Conservation (phyloP, 768 basidiomycete genomes). For the Mycena sanguinolenta region DNA sequence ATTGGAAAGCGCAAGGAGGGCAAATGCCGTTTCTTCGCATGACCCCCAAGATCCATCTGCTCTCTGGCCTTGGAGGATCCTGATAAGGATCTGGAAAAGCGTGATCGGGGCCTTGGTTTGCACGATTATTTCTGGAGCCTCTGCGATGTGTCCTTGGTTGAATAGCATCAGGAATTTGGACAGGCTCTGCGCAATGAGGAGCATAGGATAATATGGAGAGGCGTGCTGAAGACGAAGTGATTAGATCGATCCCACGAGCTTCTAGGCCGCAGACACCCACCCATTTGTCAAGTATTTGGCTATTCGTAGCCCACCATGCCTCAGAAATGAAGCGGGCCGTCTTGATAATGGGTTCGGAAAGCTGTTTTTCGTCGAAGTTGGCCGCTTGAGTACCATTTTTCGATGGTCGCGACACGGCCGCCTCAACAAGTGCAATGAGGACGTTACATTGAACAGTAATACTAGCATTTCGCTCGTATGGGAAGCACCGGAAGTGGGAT, state of each 20-base stretch:
- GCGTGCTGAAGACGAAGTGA: neutral
- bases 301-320: neutral
- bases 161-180: neutral
- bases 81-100: neutral
- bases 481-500: neutral
- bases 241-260: neutral
- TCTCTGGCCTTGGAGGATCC: slow-evolving; percentile 3
- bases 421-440: neutral
- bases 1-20: neutral
- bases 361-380: neutral
- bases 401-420: neutral
- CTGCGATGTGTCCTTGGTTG: neutral
- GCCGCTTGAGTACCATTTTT: neutral
- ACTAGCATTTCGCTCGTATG: slow-evolving; percentile 1
- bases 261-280: neutral
- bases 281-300: slow-evolving; percentile 1
- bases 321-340: neutral
- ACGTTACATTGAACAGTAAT: neutral
- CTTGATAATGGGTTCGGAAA: neutral
- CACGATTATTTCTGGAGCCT: neutral
- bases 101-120: neutral
- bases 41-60: neutral
- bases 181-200: slow-evolving; percentile 5
- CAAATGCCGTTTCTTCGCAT: neutral
- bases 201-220: neutral